Evolutionary conservation across 305 asterid species (phyloP).

Genomic region (Fraxinus latifolia): DNA sequence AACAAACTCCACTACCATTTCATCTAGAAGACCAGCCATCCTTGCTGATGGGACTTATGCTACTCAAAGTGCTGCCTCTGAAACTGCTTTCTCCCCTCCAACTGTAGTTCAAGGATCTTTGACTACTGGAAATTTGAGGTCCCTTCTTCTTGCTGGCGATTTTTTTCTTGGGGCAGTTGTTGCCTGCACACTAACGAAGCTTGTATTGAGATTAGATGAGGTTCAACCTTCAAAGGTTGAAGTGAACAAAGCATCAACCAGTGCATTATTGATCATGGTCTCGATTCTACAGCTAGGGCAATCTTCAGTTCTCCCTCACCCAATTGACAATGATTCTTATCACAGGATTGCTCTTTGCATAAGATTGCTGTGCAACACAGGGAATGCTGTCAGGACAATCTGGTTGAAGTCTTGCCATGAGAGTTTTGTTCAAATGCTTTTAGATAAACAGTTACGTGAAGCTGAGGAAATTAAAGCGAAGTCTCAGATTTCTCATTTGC

Average conservation of each 20-base stretch:
- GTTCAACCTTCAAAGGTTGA: constrained; percentile 47
- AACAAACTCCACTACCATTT: constrained; percentile 71
- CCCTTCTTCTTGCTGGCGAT: constrained; percentile 53
- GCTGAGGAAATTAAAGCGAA: constrained; percentile 51
- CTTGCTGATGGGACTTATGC: constrained; percentile 96
- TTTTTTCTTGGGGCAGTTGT: constrained; percentile 53
- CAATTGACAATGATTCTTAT: constrained; percentile 49
- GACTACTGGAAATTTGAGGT: constrained; percentile 42
- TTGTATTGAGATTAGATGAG: constrained; percentile 44
- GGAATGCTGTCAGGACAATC: constrained; percentile 41
- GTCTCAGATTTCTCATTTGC: constrained; percentile 43
- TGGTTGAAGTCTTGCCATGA: constrained; percentile 55
- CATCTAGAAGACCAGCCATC: constrained; percentile 88
- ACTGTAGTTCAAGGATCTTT: constrained; percentile 68
- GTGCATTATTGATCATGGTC: constrained; percentile 40
- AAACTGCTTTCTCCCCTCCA: constrained; percentile 63
- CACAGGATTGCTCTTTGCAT: constrained; percentile 45
- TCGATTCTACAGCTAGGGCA: constrained; percentile 52
- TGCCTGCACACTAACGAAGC: constrained; percentile 47
- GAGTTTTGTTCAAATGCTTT: constrained; percentile 48
- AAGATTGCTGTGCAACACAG: constrained; percentile 39
- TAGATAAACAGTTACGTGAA: constrained; percentile 49
- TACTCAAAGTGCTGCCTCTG: constrained; percentile 57
- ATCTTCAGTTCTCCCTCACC: constrained; percentile 53
- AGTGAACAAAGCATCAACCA: constrained; percentile 41